Percentiles rank a stretch among this genome's conserved stretches.
These are phyloP conservation scores for Zopfia rhizophila DNA, from an alignment of 2,329 filamentous ascomycete species.

Conservation along the genomic window DNA sequence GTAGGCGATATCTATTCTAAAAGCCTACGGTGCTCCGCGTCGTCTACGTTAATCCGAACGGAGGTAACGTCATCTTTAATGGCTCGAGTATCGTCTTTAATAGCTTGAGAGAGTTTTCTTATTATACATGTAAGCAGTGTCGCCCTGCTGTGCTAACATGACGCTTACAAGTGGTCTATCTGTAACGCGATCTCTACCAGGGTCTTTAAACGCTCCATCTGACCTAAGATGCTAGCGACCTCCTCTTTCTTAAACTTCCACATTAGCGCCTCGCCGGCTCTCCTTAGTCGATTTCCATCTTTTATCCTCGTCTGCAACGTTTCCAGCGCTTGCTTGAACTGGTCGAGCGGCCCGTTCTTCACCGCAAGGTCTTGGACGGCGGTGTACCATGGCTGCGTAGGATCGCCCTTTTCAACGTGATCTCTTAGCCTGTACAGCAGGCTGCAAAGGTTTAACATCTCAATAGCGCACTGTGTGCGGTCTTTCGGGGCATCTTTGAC, in stretches of 20 bases:
- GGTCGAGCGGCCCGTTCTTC: too few relatives aligned
- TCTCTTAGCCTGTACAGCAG: slow-evolving; percentile 34
- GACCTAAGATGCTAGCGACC: slow-evolving; percentile 24
- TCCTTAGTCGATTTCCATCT: too few relatives aligned
- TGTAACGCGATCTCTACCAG: slow-evolving; percentile 28
- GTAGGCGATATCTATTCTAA: slow-evolving; percentile 13
- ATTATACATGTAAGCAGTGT: slow-evolving; percentile 16
- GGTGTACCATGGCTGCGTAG: slow-evolving; percentile 31
- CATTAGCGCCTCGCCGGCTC: slow-evolving; percentile 12
- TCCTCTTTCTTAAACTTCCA: slow-evolving; percentile 19
- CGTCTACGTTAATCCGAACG: slow-evolving; percentile 11
- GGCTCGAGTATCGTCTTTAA: too few relatives aligned
- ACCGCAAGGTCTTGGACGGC: slow-evolving; percentile 23
- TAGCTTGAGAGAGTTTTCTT: too few relatives aligned
- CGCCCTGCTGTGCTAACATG: background rate
- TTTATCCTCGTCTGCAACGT: too few relatives aligned
- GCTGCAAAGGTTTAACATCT: slow-evolving; percentile 30
- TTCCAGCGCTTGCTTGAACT: too few relatives aligned
- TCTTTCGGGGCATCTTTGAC: slow-evolving; percentile 40
- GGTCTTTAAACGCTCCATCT: slow-evolving; percentile 32
- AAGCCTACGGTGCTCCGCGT: slow-evolving; percentile 2
- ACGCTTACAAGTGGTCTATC: slow-evolving; percentile 35
- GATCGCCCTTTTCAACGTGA: slow-evolving; percentile 27
- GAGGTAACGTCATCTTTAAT: slow-evolving; percentile 16
- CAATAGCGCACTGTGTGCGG: slow-evolving; percentile 24